Base-by-base conservation (phyloP, 257 asterid species). In the Solanum okadae region DNA sequence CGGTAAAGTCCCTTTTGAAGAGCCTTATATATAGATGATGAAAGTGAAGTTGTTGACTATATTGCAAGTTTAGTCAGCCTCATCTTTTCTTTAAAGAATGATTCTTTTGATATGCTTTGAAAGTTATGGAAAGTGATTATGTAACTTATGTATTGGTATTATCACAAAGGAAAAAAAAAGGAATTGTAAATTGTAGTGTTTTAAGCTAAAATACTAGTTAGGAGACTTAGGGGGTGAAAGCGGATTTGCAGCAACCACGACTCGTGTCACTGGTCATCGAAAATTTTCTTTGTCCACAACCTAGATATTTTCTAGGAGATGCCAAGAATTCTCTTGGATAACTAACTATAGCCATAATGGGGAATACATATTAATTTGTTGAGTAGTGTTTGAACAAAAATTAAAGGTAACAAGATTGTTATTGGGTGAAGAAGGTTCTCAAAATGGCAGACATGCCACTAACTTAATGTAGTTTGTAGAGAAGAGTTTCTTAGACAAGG, bases 361-460 rank as follows among this genome's bases (percentile, higher is more conserved):
- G 85, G 25, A 81, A 81, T 56, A 20, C 25, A 12, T 46, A 68
- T 29, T 35, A 8, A 68, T 29, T 40, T 70, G 70, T 46, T 65
- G 38, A 75, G 46, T 76, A 49, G 56, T 86, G 49, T 56, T 81
- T 73, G 87, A 88, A 82, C 79, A 63, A 73, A 46, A 52, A 73
- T 25, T 31, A 65, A 61, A 9, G 35, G 49, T 34, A 87, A 49
- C 37, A 87, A 37, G 73, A 34, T 34, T 56, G 37, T 56, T 18
- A n/a, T 8, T 16, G 76, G 1, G 73, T 34, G 31, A 86, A 63
- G 88, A 83, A 40, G 88, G 91, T 76, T 67, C 11, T 83, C 27
- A 73, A 91, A 87, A 90, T 93, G 93, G 95, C 87, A 89, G 94
- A 90, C 93, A 86, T 84, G 86, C 49, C 31, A n/a, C 81, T 88